These are phyloP conservation scores for Pichia kudriavzevii DNA, from an alignment of 1,139 yeast species.

Conservation along the genomic window DNA sequence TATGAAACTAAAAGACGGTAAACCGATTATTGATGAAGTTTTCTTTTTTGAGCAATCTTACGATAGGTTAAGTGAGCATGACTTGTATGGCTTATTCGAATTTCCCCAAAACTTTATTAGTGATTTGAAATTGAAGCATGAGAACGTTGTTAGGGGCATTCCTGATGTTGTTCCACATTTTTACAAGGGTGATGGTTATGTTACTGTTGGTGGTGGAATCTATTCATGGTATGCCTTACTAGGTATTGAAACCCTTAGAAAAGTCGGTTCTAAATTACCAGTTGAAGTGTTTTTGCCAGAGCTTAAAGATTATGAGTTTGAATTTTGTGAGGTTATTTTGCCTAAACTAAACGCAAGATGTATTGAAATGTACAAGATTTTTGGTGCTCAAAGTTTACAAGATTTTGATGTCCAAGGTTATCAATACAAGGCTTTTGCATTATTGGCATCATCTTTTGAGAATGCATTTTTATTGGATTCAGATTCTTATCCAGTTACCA, in stretches of 20 bases:
- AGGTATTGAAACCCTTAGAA: conserved; percentile 55
- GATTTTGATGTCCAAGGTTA: conserved; percentile 37
- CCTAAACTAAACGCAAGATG: conserved; percentile 42
- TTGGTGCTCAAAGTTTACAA: conserved; percentile 24
- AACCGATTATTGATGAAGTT: conserved; percentile 21
- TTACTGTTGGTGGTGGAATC: conserved; percentile 72
- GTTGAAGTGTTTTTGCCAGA: conserved; percentile 60
- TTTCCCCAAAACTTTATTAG: conserved; percentile 23
- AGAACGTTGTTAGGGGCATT: conserved; percentile 19
- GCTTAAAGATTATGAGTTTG: conserved; percentile 39
- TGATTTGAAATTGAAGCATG: conserved; percentile 23
- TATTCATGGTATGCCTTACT: conserved; percentile 65
- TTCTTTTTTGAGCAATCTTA: conserved; percentile 18
- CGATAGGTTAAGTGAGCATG: conserved; percentile 19
- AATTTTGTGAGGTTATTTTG: conserved; percentile 38
- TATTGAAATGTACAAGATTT: conserved; percentile 34
- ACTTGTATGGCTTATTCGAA: conserved; percentile 18
- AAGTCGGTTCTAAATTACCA: conserved; percentile 57
- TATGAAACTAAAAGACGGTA: conserved; percentile 17
- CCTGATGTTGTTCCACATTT: conserved; percentile 24
- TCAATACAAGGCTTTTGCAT: conserved; percentile 52
- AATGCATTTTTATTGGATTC: conserved; percentile 46
- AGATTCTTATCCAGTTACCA: conserved; percentile 46
- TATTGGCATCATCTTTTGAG: conserved; percentile 44
- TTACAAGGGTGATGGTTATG: conserved; percentile 67